A percentile compares a stretch with the other conserved stretches of the same genome.
These are phyloP conservation scores for Naegleria lovaniensis DNA, from an alignment of 208 protist genomes.

Conservation along the genomic window DNA sequence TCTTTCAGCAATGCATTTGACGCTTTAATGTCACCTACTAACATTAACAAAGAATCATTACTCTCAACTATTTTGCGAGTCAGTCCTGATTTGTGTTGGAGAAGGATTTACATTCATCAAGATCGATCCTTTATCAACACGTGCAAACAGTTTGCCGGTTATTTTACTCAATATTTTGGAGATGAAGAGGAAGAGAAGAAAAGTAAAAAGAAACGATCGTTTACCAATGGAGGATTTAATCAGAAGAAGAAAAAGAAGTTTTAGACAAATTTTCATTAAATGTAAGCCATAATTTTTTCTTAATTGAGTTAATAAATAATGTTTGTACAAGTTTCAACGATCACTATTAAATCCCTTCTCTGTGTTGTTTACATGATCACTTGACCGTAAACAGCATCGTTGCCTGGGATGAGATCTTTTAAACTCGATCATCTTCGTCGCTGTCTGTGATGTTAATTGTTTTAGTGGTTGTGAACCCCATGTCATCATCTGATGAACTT, in stretches of 20 bases:
- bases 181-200: not conserved
- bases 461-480: not conserved
- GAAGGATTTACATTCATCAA: constrained; percentile 3
- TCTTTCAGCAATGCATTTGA: not conserved
- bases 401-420: not conserved
- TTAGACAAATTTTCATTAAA: not conserved
- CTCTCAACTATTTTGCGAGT: not conserved
- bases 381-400: not conserved
- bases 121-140: not conserved
- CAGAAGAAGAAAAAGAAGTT: not conserved
- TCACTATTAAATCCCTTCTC: not conserved
- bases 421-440: not conserved
- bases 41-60: not conserved
- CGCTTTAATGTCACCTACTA: not conserved
- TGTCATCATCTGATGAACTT: not conserved
- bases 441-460: not conserved
- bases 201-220: not conserved
- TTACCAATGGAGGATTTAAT: not conserved
- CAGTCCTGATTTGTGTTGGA: not conserved
- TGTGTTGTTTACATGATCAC: not conserved
- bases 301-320: no score
- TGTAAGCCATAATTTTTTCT: not conserved
- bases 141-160: not conserved
- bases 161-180: not conserved
- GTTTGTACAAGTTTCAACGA: no score